Evolutionary conservation across 805 yeast genomes (phyloP), one percentile per base, ranked within the genome.

Genomic region (Clavispora vitiphila): DNA sequence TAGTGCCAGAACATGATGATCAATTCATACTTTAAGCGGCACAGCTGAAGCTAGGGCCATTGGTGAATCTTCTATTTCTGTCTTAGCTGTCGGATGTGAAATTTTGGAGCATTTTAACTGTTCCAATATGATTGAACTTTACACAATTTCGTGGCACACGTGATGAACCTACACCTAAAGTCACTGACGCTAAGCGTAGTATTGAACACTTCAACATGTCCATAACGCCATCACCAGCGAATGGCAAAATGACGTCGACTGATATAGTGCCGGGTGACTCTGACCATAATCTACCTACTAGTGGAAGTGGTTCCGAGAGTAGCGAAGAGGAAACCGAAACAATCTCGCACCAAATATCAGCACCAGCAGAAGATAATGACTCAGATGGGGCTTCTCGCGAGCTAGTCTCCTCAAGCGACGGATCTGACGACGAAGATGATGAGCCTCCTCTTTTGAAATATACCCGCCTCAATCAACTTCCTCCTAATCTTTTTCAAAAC

Each of bases 391-490:
- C 32, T 10, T 2, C 11, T 4, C 7, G 12, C 5, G 20, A 8
- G 9, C 32, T 15, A 12, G 20, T 4, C n/a, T 29, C 32, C 10
- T 29, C 32, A 2, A 16, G 20, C 8, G 32, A 29, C 1, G 42
- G 38, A 8, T 49, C 45, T 3, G 43, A 40, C 1, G 46, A 44
- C 8, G 40, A 41, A 2, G 54, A 52, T 1, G 48, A 46, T 3
- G 81, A 74, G 19, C 90, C 89, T 0, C 96, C 96, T 0, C 61
- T 72, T 27, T 62, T 93, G 34, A 84, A 83, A 48, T 93, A 91
- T 55, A 68, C 86, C 7, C 71, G 98, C 37, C 62, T 89, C 14
- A 68, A 73, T 5, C 71, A 76, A 32, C 69, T 90, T 1, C 96
- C 96, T 0, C 60, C 78, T 1, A 73, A 80, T 12, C 81, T 90